A percentile compares a stretch with the other conserved stretches of the same genome.
These are phyloP conservation scores for Phascolomyces articulosus DNA, from an alignment of 371 early-diverging fungal genomes.

Conservation along the genomic window DNA sequence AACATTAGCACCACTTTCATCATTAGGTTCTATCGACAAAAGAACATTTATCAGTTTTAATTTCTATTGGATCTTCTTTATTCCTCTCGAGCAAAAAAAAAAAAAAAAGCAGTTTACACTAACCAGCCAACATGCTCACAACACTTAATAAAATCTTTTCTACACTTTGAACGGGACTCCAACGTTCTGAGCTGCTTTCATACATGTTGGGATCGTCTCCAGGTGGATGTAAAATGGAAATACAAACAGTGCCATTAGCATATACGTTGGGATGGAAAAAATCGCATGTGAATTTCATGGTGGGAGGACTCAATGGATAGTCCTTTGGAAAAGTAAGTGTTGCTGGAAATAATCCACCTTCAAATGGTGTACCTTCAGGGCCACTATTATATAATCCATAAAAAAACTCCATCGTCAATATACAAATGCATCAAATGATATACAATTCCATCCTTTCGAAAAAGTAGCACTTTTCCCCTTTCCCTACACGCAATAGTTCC, in stretches of 20 bases:
- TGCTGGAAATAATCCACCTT: slow-evolving; percentile 86
- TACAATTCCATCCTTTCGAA: background rate
- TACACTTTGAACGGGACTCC: slow-evolving; percentile 97
- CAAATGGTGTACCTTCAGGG: slow-evolving; percentile 94
- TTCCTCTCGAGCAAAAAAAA: background rate
- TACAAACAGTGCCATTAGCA: slow-evolving; percentile 97
- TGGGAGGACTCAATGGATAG: slow-evolving; percentile 95
- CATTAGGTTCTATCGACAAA: slow-evolving; percentile 97
- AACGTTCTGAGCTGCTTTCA: slow-evolving; percentile 90
- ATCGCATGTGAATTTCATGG: slow-evolving; percentile 89
- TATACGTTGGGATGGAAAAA: slow-evolving; percentile 98
- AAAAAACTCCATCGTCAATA: background rate
- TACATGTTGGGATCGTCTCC: slow-evolving; percentile 98
- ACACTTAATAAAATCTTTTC: slow-evolving; percentile 97
- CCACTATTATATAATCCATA: slow-evolving; percentile 57
- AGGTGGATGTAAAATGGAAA: slow-evolving; percentile 98
- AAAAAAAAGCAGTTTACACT: slow-evolving; percentile 1
- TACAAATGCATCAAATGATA: background rate
- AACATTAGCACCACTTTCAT: slow-evolving; percentile 97
- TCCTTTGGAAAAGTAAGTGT: slow-evolving; percentile 90
- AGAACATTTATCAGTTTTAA: slow-evolving; percentile 5
- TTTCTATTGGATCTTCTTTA: background rate
- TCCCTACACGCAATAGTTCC: background rate
- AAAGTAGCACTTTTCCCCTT: background rate
- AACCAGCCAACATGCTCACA: slow-evolving; percentile 89